Evolutionary conservation across 176 grass and related monocot species (phyloP).

Genomic region (Oropetium thomaeum): DNA sequence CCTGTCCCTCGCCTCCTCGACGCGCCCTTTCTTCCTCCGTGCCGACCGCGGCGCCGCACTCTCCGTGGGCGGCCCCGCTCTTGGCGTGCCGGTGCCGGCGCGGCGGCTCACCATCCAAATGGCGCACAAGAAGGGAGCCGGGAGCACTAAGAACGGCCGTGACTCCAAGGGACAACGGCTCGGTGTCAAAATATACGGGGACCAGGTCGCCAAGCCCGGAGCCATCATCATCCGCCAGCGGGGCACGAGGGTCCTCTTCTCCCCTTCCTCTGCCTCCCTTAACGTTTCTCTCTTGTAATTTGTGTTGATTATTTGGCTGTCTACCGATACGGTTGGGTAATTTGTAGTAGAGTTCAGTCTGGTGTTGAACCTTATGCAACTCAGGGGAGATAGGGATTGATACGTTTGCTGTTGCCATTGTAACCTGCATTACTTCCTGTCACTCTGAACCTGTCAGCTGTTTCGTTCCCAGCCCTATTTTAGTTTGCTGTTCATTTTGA

Average conservation of each 20-base stretch:
- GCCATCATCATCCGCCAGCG: slow-evolving; percentile 97
- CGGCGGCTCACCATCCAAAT: slow-evolving; percentile 76
- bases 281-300: background rate
- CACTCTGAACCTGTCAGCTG: no score
- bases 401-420: background rate
- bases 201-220: slow-evolving; percentile 89
- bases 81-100: slow-evolving; percentile 33
- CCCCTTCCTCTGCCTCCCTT: background rate
- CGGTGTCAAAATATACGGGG: slow-evolving; percentile 94
- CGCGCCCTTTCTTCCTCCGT: slow-evolving; percentile 33
- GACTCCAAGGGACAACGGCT: slow-evolving; percentile 85
- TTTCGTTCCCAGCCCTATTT: no score
- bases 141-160: slow-evolving; percentile 91
- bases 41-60: slow-evolving; percentile 26
- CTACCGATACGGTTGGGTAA: background rate
- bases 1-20: slow-evolving; percentile 39
- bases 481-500: background rate
- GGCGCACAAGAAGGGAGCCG: slow-evolving; percentile 99
- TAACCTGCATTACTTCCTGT: no score
- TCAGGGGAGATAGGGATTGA: background rate
- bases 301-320: background rate
- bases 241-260: slow-evolving; percentile 66
- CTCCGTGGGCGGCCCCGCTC: background rate
- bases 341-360: background rate
- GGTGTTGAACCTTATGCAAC: background rate